Conservation (phyloP, 1,139 yeast genomes). For the Saccharomyces pastorianus region DNA sequence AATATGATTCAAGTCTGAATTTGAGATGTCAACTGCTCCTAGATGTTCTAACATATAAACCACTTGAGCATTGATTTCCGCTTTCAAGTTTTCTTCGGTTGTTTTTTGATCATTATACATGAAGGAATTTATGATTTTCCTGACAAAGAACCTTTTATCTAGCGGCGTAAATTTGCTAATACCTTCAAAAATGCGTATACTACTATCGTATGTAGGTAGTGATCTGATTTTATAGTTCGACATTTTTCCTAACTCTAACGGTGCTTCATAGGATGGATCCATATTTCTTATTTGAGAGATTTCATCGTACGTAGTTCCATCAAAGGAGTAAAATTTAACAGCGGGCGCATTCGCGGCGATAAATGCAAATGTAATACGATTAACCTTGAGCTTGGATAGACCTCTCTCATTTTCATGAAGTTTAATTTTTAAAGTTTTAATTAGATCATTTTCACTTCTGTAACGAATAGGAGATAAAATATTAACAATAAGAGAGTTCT, state of each 20-base stretch:
- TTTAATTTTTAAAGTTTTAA: constrained; percentile 52
- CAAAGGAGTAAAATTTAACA: constrained; percentile 88
- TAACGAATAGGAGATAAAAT: constrained; percentile 64
- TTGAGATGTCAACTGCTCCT: constrained; percentile 84
- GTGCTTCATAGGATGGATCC: constrained; percentile 95
- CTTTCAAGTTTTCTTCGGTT: constrained; percentile 81
- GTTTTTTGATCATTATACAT: constrained; percentile 82
- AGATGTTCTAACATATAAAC: constrained; percentile 86
- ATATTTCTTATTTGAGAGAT: constrained; percentile 90
- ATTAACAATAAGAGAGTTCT: constrained; percentile 21
- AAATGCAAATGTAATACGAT: constrained; percentile 82
- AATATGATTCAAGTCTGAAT: constrained; percentile 89
- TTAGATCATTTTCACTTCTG: constrained; percentile 56
- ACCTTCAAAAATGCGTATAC: constrained; percentile 92
- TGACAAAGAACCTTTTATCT: constrained; percentile 86
- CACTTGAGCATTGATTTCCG: constrained; percentile 94
- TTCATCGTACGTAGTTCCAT: constrained; percentile 69
- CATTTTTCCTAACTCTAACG: constrained; percentile 82
- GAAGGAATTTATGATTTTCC: constrained; percentile 93
- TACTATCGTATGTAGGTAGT: constrained; percentile 87
- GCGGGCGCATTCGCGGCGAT: constrained; percentile 74
- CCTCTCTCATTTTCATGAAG: constrained; percentile 63
- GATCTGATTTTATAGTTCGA: constrained; percentile 89
- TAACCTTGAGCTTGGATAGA: constrained; percentile 56
- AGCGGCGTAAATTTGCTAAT: constrained; percentile 84